phyloP scores from a whole-genome alignment of 768 basidiomycete species.

The Lentinula detonsa region DNA sequence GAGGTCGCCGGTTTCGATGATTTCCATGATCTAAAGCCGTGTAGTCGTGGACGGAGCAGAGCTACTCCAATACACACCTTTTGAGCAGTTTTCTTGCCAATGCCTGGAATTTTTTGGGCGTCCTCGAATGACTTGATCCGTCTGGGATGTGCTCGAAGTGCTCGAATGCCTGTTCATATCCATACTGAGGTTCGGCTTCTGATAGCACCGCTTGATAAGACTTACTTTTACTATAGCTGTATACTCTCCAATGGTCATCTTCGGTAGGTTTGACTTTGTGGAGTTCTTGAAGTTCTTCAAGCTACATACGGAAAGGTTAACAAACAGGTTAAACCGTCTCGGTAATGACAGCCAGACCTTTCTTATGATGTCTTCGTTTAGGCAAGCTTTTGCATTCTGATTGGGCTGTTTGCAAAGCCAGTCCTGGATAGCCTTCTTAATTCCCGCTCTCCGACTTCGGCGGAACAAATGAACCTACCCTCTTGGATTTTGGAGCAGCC shows the following conservation, averaged over 20 bases:
- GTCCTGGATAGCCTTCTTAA: constrained; percentile 32
- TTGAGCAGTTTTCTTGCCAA: constrained; percentile 70
- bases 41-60: neutral
- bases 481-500: constrained; percentile 10
- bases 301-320: constrained; percentile 28
- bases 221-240: constrained; percentile 62
- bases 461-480: neutral
- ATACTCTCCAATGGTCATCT: constrained; percentile 65
- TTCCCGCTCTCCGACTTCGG: neutral
- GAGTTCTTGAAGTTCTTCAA: constrained; percentile 59
- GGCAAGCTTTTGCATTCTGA: constrained; percentile 26
- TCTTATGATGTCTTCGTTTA: constrained; percentile 70
- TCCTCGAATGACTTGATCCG: constrained; percentile 55
- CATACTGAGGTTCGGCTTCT: neutral
- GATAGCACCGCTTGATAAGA: neutral
- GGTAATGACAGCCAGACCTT: constrained; percentile 38
- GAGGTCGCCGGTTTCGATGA: constrained; percentile 68
- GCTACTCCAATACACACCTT: constrained; percentile 39
- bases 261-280: constrained; percentile 55
- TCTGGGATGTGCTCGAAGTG: constrained; percentile 46
- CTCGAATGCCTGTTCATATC: constrained; percentile 44
- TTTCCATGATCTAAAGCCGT: constrained; percentile 66
- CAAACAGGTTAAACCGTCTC: neutral
- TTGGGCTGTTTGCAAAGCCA: constrained; percentile 58
- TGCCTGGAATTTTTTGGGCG: constrained; percentile 51